Conservation (phyloP, 768 basidiomycete species). For the Strobilomyces dryophilus region DNA sequence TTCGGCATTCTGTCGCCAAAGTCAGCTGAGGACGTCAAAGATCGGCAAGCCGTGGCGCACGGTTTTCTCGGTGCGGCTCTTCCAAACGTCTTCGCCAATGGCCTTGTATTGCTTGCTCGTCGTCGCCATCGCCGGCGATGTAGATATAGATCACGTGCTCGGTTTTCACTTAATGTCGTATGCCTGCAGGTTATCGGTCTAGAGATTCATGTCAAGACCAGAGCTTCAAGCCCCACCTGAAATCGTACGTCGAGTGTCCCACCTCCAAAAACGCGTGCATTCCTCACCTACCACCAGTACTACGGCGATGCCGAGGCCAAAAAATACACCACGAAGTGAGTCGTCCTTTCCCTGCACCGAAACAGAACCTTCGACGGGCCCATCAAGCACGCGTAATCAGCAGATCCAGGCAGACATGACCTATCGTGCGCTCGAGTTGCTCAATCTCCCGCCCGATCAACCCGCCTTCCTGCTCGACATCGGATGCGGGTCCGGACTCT, state of each 20-base stretch:
- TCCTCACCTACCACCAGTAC: constrained; percentile 51
- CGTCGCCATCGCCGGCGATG: constrained; percentile 51
- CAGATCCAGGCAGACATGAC: constrained; percentile 98
- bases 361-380: constrained; percentile 7
- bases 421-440: constrained; percentile 86
- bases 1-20: constrained; percentile 80
- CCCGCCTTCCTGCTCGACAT: constrained; percentile 90
- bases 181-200: neutral
- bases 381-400: constrained; percentile 83
- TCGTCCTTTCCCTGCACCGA: constrained; percentile 1
- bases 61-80: constrained; percentile 89
- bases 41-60: constrained; percentile 42
- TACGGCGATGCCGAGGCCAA: constrained; percentile 94
- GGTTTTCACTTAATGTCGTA: neutral
- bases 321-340: constrained; percentile 95
- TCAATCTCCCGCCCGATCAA: constrained; percentile 75
- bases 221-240: constrained; percentile 88
- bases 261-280: too few species aligned
- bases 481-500: constrained; percentile 95
- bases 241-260: constrained; percentile 52
- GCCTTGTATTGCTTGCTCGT: constrained; percentile 81
- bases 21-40: constrained; percentile 13
- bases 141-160: constrained; percentile 24
- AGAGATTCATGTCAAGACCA: constrained; percentile 68
- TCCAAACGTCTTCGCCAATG: constrained; percentile 96